A percentile compares a stretch with the other conserved stretches of the same genome.
These are phyloP conservation scores for Erythrophleum ivorense DNA, from an alignment of 331 rosid species.

Conservation along the genomic window DNA sequence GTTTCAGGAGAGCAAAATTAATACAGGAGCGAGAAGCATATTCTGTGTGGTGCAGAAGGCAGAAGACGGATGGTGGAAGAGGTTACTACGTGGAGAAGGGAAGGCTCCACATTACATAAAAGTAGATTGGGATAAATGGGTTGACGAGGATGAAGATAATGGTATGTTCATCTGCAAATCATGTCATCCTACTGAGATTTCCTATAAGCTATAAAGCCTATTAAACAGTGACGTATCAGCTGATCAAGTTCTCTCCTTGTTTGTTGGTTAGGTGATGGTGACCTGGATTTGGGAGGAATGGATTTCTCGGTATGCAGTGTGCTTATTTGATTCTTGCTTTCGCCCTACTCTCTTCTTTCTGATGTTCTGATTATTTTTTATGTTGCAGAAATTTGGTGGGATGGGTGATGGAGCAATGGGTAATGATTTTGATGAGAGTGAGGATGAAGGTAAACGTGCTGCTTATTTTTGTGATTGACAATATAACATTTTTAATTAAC, in stretches of 20 bases:
- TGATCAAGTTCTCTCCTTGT: conserved; percentile 6
- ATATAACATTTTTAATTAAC: background rate
- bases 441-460: conserved; percentile 56
- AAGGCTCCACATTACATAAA: conserved; percentile 75
- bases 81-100: conserved; percentile 64
- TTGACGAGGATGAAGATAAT: conserved; percentile 74
- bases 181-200: background rate
- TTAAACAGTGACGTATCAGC: background rate
- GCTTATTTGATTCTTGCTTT: conserved; percentile 1
- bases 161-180: conserved; percentile 32
- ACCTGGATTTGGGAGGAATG: conserved; percentile 76
- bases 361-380: conserved; percentile 19
- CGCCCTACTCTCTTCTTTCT: background rate
- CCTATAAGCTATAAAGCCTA: background rate
- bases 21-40: conserved; percentile 67
- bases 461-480: background rate
- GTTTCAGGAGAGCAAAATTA: conserved; percentile 79
- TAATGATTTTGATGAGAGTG: conserved; percentile 57
- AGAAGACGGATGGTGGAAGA: conserved; percentile 75
- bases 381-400: conserved; percentile 66
- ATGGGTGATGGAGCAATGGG: conserved; percentile 52
- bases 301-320: conserved; percentile 75
- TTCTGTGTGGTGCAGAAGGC: conserved; percentile 78
- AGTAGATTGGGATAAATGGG: conserved; percentile 92
- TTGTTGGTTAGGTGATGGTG: conserved; percentile 53